Conservation (phyloP, 164 flowering plant species). For the Chimonanthus salicifolius region DNA sequence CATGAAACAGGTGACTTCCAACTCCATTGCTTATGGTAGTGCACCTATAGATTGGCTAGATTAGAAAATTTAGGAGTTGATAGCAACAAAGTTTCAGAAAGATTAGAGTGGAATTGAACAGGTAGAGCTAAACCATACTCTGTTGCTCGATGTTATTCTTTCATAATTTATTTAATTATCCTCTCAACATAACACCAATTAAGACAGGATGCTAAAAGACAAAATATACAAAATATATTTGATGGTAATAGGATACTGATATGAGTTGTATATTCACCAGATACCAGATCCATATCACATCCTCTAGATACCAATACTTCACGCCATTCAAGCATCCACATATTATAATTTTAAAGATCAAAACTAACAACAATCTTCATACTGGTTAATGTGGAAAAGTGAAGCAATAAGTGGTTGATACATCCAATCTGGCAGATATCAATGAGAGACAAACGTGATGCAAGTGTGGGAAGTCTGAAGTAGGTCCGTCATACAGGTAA, state of each 20-base stretch:
- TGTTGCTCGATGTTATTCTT: background rate
- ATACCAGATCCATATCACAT: background rate
- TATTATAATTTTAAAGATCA: too few relatives aligned
- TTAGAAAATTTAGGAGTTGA: background rate
- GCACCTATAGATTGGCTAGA: constrained; percentile 45
- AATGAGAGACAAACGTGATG: too few relatives aligned
- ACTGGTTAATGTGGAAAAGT: background rate
- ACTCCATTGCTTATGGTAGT: constrained; percentile 42
- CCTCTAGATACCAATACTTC: background rate
- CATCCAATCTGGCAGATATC: too few relatives aligned
- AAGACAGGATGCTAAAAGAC: background rate
- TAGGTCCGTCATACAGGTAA: background rate
- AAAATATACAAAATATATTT: background rate
- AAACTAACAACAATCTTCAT: too few relatives aligned
- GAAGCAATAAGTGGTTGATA: background rate
- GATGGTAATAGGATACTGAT: background rate
- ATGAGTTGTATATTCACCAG: background rate
- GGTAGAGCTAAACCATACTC: too few relatives aligned
- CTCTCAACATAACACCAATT: background rate
- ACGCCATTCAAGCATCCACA: background rate
- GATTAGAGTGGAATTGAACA: too few relatives aligned
- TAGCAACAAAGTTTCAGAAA: background rate
- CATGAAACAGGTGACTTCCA: constrained; percentile 51
- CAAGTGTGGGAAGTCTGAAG: background rate
- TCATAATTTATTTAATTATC: too few relatives aligned